Conservation (phyloP, 129 eudicot species). For the Daucus carota region DNA sequence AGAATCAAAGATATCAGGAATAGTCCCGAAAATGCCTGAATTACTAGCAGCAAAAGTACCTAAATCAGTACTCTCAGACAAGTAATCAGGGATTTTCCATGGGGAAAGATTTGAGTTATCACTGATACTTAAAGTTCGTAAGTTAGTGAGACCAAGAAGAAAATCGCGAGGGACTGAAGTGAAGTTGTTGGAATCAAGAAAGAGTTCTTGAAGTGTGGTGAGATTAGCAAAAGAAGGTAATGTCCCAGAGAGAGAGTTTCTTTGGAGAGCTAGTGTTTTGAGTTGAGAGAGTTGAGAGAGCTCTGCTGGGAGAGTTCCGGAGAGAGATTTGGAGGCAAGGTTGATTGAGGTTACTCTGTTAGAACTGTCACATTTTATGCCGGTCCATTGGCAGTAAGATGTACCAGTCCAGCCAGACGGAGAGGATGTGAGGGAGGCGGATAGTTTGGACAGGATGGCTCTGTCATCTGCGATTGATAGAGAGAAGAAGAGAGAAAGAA, state of each 20-base stretch:
- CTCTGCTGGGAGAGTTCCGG: slow-evolving; percentile 41
- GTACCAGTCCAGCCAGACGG: slow-evolving; percentile 37
- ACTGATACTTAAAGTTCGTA: slow-evolving; percentile 31
- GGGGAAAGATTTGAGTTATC: slow-evolving; percentile 34
- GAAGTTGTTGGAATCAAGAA: slow-evolving; percentile 34
- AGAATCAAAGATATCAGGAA: slow-evolving; percentile 47
- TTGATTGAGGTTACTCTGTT: slow-evolving; percentile 34
- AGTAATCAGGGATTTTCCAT: slow-evolving; percentile 39
- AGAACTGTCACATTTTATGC: slow-evolving; percentile 37
- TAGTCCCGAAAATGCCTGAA: slow-evolving; percentile 26
- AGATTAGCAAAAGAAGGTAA: slow-evolving; percentile 51
- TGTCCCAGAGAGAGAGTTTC: slow-evolving; percentile 41
- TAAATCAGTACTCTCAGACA: slow-evolving; percentile 29
- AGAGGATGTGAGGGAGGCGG: slow-evolving; percentile 18
- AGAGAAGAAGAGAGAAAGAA: slow-evolving; percentile 20
- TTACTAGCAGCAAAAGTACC: slow-evolving; percentile 30
- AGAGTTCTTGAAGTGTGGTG: slow-evolving; percentile 24
- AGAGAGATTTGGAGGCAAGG: slow-evolving; percentile 31
- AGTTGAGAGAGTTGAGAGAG: slow-evolving; percentile 42
- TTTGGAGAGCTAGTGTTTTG: slow-evolving; percentile 29
- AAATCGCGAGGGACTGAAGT: slow-evolving; percentile 35
- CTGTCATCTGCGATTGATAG: slow-evolving; percentile 42
- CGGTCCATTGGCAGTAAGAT: slow-evolving; percentile 42
- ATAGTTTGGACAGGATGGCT: slow-evolving; percentile 32
- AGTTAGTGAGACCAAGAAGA: slow-evolving; percentile 31